A percentile compares a stretch with the other conserved stretches of the same genome.
These are phyloP conservation scores for Botrytis galanthina DNA, from an alignment of 2,329 filamentous ascomycete genomes.

Conservation along the genomic window DNA sequence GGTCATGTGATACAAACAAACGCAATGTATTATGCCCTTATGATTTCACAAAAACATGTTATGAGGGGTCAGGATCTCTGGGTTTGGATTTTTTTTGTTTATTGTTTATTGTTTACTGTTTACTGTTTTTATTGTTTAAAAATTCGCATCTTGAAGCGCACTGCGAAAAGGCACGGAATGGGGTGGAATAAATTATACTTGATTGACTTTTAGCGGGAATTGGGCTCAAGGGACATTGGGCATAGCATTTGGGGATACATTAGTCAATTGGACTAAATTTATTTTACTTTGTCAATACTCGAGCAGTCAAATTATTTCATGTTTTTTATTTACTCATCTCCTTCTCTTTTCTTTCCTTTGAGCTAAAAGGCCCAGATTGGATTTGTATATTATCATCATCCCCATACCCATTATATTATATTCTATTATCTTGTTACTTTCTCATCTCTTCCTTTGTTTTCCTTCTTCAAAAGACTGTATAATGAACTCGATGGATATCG, in stretches of 20 bases:
- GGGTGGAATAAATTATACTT: neutral
- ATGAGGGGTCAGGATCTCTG: neutral
- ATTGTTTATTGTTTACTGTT: neutral
- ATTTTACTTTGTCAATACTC: neutral
- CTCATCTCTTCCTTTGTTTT: neutral
- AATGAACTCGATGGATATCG: neutral
- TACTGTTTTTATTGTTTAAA: neutral
- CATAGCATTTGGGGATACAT: neutral
- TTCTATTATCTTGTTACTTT: neutral
- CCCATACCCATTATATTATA: neutral
- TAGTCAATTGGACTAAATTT: neutral
- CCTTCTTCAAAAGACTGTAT: neutral
- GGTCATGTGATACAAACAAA: neutral
- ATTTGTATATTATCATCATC: neutral
- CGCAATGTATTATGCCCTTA: neutral
- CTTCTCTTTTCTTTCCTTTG: neutral
- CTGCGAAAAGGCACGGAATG: neutral
- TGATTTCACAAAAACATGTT: neutral
- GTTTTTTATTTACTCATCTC: neutral
- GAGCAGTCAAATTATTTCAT: neutral
- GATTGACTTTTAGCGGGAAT: neutral
- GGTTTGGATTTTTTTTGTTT: neutral
- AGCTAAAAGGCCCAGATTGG: neutral
- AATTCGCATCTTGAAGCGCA: neutral
- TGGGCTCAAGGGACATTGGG: neutral